Base-by-base conservation (phyloP, 768 basidiomycete genomes). In the Serendipita sp. region DNA sequence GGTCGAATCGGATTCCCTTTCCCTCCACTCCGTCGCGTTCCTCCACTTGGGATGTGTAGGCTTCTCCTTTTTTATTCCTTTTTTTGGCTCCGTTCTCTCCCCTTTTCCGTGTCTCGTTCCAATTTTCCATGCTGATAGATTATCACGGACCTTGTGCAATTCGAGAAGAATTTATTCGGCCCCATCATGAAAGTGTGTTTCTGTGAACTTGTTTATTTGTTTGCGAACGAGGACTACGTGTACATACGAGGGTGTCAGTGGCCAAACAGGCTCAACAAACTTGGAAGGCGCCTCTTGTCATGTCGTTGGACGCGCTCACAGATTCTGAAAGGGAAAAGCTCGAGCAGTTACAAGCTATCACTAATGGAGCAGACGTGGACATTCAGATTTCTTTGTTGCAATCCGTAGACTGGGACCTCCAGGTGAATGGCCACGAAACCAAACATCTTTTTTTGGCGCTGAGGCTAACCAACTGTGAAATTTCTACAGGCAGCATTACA, bases 401-500 rank as follows among this genome's bases (percentile, higher is more conserved):
- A 42, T 82, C 78, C 63, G 83, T 85, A 7, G 78, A 77, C 56
- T 89, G 85, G 85, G 81, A 87, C 73, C 79, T 89, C 33, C 77
- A 84, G 77, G 85, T 84, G 61, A 66, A 77, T 26, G 14, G n/a
- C n/a, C n/a, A n/a, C n/a, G n/a, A n/a, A n/a, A n/a, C 24, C 30
- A 9, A 13, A 28, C 50, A n/a, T 56, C 44, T 60, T 33, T 13
- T 61, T 26, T 7, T 28, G 30, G 45, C 45, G 20, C 26, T 20
- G 20, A 48, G 45, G 45, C n/a, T 20, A 28, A 48, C 45, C 9
- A 28, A 48, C 20, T n/a, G n/a, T 20, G 26, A 20, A 48, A n/a
- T n/a, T 28, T 3, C 43, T 44, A 26, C 24, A 65, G 65, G 44
- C 63, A 16, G 65, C 65, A n/a, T 30, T 64, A 20, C 63, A 65